Percentiles rank a stretch among this genome's conserved stretches.
phyloP scores from a whole-genome alignment of 2,329 filamentous ascomycete genomes.

The Colletotrichum falcatum region DNA sequence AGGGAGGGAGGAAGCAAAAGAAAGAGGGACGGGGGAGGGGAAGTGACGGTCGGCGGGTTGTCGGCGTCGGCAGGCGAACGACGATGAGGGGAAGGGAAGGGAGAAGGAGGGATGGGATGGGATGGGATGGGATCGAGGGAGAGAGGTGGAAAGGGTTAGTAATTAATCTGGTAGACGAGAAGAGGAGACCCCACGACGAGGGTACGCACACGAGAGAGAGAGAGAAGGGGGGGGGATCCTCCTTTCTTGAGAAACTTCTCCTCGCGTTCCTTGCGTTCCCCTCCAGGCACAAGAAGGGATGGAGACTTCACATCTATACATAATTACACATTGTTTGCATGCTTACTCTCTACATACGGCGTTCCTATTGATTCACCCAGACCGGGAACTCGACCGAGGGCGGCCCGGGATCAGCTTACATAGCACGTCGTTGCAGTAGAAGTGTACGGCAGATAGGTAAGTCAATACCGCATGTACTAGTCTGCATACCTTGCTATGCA shows the following conservation, averaged over 20 bases:
- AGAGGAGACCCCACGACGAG: conserved; percentile 5
- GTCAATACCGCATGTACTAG: neutral
- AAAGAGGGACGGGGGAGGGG: conserved; percentile 16
- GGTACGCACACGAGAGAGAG: conserved; percentile 4
- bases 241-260: conserved; percentile 11
- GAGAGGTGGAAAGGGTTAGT: conserved; percentile 28
- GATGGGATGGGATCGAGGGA: conserved; percentile 8
- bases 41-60: conserved; percentile 32
- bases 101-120: conserved; percentile 14
- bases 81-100: conserved; percentile 25
- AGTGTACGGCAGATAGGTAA: neutral
- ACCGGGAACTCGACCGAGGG: neutral
- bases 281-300: conserved; percentile 2
- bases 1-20: conserved; percentile 18
- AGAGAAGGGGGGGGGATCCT: conserved; percentile 17
- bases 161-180: conserved; percentile 18
- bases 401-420: neutral
- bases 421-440: too few species aligned
- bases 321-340: conserved; percentile 5
- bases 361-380: neutral
- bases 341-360: too few species aligned
- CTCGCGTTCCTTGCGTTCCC: neutral
- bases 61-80: conserved; percentile 35
- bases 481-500: neutral
- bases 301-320: neutral